Evolutionary conservation across 352 stramenopile genomes (phyloP).

Genomic region (Pythium rhizo-oryzae): DNA sequence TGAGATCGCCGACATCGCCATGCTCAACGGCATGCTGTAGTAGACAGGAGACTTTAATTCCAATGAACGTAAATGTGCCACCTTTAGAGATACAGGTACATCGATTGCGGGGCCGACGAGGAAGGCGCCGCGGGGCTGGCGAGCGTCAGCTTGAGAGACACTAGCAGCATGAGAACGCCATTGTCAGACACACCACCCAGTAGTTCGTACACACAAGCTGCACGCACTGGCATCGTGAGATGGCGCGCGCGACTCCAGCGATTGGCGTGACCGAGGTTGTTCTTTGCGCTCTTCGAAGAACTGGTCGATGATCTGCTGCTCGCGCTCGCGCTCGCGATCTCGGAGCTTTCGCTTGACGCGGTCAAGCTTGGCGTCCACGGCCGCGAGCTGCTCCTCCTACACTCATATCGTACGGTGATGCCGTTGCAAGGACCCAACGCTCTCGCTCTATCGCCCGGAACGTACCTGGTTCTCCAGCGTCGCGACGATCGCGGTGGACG

Average conservation of each 20-base stretch:
- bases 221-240: too few relatives aligned
- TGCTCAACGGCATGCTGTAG: constrained; percentile 48
- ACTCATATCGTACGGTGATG: too few relatives aligned
- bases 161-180: neutral
- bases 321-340: neutral
- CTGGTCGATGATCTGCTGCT: constrained; percentile 15
- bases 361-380: constrained; percentile 5
- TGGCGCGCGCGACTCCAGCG: too few relatives aligned
- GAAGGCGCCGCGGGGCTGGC: neutral
- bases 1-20: constrained; percentile 55
- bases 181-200: neutral
- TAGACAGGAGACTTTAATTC: neutral
- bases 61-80: too few relatives aligned
- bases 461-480: constrained; percentile 39
- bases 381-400: constrained; percentile 23
- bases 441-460: too few relatives aligned
- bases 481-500: constrained; percentile 41
- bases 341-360: constrained; percentile 13
- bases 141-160: constrained; percentile 4
- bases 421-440: too few relatives aligned
- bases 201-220: too few relatives aligned
- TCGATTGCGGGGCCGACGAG: constrained; percentile 5
- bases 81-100: constrained; percentile 11
- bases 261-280: neutral
- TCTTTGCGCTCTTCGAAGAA: constrained; percentile 7